Percentiles rank a stretch among this genome's conserved stretches.
phyloP scores from a whole-genome alignment of 2,329 filamentous ascomycete species.

The Nemania bipapillata region DNA sequence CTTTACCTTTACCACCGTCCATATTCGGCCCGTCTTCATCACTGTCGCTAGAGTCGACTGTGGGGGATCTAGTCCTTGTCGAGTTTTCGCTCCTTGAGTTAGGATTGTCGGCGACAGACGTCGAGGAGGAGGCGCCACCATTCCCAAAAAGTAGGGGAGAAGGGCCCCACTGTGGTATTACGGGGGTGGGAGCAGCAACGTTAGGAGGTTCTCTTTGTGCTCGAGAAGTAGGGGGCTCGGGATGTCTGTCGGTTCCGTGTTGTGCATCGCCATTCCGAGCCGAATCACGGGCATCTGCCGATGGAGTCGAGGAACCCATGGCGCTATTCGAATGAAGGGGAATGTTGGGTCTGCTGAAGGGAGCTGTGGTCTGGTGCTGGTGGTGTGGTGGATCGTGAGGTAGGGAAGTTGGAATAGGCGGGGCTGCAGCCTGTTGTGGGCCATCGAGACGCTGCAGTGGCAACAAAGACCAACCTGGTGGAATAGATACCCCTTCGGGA shows the following conservation, averaged over 20 bases:
- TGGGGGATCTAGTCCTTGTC: slow-evolving; percentile 3
- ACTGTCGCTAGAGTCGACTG: slow-evolving; percentile 28
- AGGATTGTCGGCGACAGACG: slow-evolving; percentile 17
- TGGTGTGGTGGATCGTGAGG: slow-evolving; percentile 34
- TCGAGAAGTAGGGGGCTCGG: slow-evolving; percentile 32
- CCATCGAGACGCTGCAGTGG: slow-evolving; percentile 68
- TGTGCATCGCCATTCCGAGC: slow-evolving; percentile 23
- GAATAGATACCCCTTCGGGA: slow-evolving; percentile 71
- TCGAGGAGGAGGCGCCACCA: slow-evolving; percentile 39
- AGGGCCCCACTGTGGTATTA: slow-evolving; percentile 64
- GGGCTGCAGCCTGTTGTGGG: slow-evolving; percentile 34
- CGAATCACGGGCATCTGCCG: slow-evolving; percentile 14
- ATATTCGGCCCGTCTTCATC: slow-evolving; percentile 40
- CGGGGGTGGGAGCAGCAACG: slow-evolving; percentile 62
- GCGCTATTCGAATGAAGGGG: slow-evolving; percentile 12
- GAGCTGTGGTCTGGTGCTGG: slow-evolving; percentile 32
- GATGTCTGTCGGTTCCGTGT: slow-evolving; percentile 9
- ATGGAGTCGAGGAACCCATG: slow-evolving; percentile 21
- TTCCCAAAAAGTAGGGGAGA: slow-evolving; percentile 60
- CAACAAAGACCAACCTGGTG: slow-evolving; percentile 72
- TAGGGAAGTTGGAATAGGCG: slow-evolving; percentile 33
- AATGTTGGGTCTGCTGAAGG: slow-evolving; percentile 25
- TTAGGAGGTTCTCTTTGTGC: slow-evolving; percentile 45
- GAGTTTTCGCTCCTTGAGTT: slow-evolving; percentile 24
- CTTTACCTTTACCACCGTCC: slow-evolving; percentile 41